These are phyloP conservation scores for Paradendryphiella salina DNA, from an alignment of 2,329 filamentous ascomycete genomes.

Conservation along the genomic window DNA sequence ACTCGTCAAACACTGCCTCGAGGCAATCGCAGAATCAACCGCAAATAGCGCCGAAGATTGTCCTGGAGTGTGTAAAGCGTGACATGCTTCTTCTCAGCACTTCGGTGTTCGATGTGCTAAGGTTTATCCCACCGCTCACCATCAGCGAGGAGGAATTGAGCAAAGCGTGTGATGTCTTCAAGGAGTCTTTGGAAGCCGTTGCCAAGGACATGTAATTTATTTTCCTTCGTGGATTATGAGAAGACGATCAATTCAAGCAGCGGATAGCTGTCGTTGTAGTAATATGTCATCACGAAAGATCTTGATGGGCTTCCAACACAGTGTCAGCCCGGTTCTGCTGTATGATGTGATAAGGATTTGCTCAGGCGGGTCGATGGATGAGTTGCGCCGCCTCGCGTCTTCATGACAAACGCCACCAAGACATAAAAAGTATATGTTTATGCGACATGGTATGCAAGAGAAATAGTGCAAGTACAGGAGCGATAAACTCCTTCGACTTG, in stretches of 20 bases:
- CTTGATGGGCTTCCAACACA: neutral
- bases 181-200: slow-evolving; percentile 33
- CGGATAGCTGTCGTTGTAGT: neutral
- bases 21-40: slow-evolving; percentile 22
- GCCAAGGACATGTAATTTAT: slow-evolving; percentile 26
- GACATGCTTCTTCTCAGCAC: slow-evolving; percentile 38
- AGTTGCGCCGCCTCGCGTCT: neutral
- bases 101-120: slow-evolving; percentile 36
- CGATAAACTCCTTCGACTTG: neutral
- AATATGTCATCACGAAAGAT: neutral
- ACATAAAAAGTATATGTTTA: neutral
- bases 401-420: neutral
- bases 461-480: neutral
- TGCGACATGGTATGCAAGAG: neutral
- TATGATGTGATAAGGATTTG: too few species aligned
- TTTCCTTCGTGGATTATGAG: neutral
- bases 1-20: slow-evolving; percentile 28
- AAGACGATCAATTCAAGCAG: neutral
- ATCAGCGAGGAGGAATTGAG: slow-evolving; percentile 34
- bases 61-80: slow-evolving; percentile 34
- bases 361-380: too few species aligned
- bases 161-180: slow-evolving; percentile 32
- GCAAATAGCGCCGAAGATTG: slow-evolving; percentile 35
- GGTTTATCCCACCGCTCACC: slow-evolving; percentile 36
- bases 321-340: too few species aligned